Evolutionary conservation across 371 early-diverging fungal genomes (phyloP).

Genomic region (Zopfochytrium polystomum): DNA sequence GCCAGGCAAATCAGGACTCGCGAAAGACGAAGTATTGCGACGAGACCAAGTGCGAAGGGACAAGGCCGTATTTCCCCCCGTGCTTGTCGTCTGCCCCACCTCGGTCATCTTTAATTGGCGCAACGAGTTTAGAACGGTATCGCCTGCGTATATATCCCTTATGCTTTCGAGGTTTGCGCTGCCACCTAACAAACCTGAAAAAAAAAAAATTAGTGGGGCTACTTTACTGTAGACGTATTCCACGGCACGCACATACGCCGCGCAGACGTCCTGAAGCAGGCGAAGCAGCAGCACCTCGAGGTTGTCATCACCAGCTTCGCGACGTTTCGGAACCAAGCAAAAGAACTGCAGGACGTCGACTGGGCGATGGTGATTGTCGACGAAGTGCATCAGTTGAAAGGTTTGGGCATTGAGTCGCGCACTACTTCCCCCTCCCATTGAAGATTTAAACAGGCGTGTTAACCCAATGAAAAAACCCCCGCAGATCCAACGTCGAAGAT

Average conservation of each 20-base stretch:
- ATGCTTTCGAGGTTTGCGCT: no score
- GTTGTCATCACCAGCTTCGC: conserved; percentile 4
- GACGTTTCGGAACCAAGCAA: not conserved
- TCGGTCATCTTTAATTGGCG: conserved; percentile 10
- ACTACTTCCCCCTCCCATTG: not conserved
- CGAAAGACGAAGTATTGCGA: not conserved
- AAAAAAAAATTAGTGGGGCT: no score
- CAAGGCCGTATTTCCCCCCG: not conserved
- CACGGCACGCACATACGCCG: conserved; percentile 6
- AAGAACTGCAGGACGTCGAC: conserved; percentile 1
- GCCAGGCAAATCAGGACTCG: not conserved
- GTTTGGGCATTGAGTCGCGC: not conserved
- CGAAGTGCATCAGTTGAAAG: conserved; percentile 8
- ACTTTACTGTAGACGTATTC: conserved; percentile 3
- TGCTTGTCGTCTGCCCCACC: conserved; percentile 2
- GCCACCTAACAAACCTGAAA: no score
- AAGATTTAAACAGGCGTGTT: no score
- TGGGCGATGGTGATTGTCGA: conserved; percentile 9
- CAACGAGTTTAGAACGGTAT: conserved; percentile 4
- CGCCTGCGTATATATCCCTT: no score
- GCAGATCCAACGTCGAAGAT: conserved; percentile 5
- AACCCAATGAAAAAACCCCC: not conserved
- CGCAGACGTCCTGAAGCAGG: conserved; percentile 1
- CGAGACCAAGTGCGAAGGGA: not conserved
- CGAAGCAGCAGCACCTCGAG: not conserved